phyloP scores from a whole-genome alignment of 2,329 filamentous ascomycete genomes.

The Grosmannia serpens region DNA sequence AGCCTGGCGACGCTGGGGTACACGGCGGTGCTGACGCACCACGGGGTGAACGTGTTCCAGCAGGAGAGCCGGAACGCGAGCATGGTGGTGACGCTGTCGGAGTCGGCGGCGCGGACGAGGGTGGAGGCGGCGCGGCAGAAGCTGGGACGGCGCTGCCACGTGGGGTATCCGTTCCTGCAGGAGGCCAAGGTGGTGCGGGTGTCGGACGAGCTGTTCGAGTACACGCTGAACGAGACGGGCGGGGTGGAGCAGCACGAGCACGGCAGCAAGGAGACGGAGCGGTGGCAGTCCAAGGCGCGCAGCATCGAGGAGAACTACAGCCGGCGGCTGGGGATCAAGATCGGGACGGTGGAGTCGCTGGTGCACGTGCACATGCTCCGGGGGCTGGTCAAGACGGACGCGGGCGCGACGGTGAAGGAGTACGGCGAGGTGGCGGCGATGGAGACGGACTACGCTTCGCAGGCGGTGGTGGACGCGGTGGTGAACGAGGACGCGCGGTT shows the following conservation, averaged over 20 bases:
- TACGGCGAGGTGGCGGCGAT: conserved; percentile 77
- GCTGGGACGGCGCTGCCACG: conserved; percentile 75
- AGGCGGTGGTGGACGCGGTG: conserved; percentile 82
- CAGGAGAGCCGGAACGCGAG: conserved; percentile 94
- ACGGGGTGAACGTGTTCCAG: conserved; percentile 90
- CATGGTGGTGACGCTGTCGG: conserved; percentile 77
- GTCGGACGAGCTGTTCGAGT: conserved; percentile 88
- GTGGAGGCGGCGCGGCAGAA: conserved; percentile 64
- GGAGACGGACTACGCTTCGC: conserved; percentile 82
- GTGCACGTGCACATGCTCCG: conserved; percentile 91
- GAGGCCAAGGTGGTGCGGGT: conserved; percentile 85
- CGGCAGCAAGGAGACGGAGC: conserved; percentile 61
- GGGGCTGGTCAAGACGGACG: conserved; percentile 79
- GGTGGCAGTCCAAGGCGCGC: conserved; percentile 74
- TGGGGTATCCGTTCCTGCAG: conserved; percentile 90
- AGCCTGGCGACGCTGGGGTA: conserved; percentile 79
- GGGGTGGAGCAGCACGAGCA: conserved; percentile 61
- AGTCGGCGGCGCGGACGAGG: conserved; percentile 59
- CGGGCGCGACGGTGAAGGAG: conserved; percentile 84
- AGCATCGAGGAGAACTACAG: conserved; percentile 80
- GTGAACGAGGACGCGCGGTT: conserved; percentile 87
- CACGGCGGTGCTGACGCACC: conserved; percentile 69
- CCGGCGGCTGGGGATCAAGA: conserved; percentile 79
- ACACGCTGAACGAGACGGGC: conserved; percentile 53
- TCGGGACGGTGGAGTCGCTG: conserved; percentile 76